Conservation (phyloP, 306 rosid genomes). For the Hylodesmum podocarpum region DNA sequence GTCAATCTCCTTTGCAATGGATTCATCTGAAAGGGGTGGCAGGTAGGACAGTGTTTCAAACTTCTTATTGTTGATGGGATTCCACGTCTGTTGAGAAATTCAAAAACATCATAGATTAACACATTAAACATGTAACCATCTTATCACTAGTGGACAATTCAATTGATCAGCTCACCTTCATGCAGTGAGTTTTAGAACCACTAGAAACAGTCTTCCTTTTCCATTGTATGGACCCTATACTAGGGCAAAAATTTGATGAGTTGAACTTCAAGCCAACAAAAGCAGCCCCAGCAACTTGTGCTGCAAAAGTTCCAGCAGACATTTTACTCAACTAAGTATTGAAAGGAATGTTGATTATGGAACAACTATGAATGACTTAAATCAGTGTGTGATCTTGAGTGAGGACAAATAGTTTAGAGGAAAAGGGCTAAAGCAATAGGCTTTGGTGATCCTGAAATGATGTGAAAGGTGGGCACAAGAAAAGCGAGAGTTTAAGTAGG, state of each 20-base stretch:
- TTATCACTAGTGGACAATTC: neutral
- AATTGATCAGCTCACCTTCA: conserved; percentile 54
- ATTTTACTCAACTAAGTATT: conserved; percentile 30
- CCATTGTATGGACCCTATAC: conserved; percentile 40
- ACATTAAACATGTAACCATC: neutral
- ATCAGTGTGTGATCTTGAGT: conserved; percentile 19
- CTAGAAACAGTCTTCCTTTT: conserved; percentile 51
- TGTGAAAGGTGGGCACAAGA: conserved; percentile 34
- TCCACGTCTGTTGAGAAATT: conserved; percentile 64
- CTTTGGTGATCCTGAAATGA: conserved; percentile 15
- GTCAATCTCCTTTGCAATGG: conserved; percentile 67
- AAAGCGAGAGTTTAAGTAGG: conserved; percentile 14
- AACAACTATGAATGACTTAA: neutral
- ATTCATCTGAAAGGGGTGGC: conserved; percentile 71
- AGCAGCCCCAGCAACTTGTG: conserved; percentile 29
- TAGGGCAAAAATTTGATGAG: conserved; percentile 36
- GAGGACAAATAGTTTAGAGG: conserved; percentile 17
- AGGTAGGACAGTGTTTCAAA: conserved; percentile 78
- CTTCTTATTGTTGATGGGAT: conserved; percentile 75
- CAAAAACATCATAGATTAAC: conserved; percentile 12
- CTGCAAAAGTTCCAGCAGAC: conserved; percentile 46
- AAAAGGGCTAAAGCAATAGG: conserved; percentile 26
- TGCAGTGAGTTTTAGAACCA: conserved; percentile 61
- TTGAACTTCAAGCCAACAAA: conserved; percentile 53
- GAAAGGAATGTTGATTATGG: neutral